These are phyloP conservation scores for Panicum virgatum DNA, from an alignment of 202 grass and related monocot genomes.

Conservation along the genomic window DNA sequence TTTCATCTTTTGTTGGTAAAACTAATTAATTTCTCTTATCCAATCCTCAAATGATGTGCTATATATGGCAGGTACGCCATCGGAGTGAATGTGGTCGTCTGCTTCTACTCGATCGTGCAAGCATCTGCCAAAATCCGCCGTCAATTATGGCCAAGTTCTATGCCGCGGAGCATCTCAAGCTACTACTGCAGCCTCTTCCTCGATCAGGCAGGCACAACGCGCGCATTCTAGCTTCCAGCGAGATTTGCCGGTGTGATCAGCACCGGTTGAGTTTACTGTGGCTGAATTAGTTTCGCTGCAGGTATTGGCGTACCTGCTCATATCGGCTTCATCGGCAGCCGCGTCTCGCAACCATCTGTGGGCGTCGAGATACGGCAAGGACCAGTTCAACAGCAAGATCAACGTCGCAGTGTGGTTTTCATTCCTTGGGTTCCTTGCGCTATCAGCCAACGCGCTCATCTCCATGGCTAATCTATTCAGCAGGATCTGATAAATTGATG, in stretches of 20 bases:
- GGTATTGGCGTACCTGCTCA: slow-evolving; percentile 71
- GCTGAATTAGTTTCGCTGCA: slow-evolving; percentile 10
- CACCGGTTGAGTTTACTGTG: too few species aligned
- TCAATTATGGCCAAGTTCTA: not conserved
- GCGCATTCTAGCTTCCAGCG: too few species aligned
- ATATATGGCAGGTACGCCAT: slow-evolving; percentile 54
- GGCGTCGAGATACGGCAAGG: slow-evolving; percentile 57
- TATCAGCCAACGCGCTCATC: slow-evolving; percentile 61
- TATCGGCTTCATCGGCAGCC: slow-evolving; percentile 70
- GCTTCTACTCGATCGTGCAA: slow-evolving; percentile 56
- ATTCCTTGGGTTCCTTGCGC: slow-evolving; percentile 60
- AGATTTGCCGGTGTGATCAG: too few species aligned
- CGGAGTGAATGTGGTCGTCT: slow-evolving; percentile 56
- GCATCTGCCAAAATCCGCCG: slow-evolving; percentile 39
- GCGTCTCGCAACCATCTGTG: slow-evolving; percentile 66
- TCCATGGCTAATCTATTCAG: slow-evolving; percentile 60
- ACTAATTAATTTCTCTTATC: too few species aligned
- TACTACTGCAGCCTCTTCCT: slow-evolving; percentile 64
- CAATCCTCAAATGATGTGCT: too few species aligned
- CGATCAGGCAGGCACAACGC: slow-evolving; percentile 59
- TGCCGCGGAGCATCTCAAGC: slow-evolving; percentile 19
- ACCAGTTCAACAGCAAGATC: slow-evolving; percentile 52
- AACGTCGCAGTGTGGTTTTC: slow-evolving; percentile 55
- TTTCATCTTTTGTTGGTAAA: too few species aligned
- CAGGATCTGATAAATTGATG: not conserved